Percentiles rank a stretch among this genome's conserved stretches.
phyloP scores from a whole-genome alignment of 495 filamentous ascomycete species.

The Astrothelium subdiscretum region DNA sequence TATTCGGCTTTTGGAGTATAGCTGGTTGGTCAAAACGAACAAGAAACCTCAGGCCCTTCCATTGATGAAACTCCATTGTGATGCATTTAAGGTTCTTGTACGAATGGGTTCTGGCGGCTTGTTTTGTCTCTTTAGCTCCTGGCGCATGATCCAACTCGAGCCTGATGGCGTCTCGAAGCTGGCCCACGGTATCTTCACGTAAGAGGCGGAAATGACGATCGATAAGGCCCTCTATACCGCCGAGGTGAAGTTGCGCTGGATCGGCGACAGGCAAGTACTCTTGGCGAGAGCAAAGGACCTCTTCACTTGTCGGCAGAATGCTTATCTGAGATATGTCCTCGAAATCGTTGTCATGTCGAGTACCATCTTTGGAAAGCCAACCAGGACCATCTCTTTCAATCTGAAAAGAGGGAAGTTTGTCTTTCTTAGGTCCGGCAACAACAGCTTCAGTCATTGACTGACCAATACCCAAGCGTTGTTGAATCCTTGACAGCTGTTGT shows the following conservation, averaged over 20 bases:
- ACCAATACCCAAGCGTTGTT: constrained; percentile 13
- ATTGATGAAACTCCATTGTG: constrained; percentile 33
- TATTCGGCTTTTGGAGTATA: constrained; percentile 16
- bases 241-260: constrained; percentile 40
- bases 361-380: constrained; percentile 37
- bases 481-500: constrained; percentile 5
- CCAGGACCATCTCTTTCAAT: constrained; percentile 41
- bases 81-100: constrained; percentile 33
- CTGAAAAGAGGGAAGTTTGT: constrained; percentile 26
- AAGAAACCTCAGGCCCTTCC: constrained; percentile 42
- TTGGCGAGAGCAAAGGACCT: constrained; percentile 39
- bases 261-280: constrained; percentile 54
- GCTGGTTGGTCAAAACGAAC: constrained; percentile 46
- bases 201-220: constrained; percentile 62
- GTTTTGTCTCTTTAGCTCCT: constrained; percentile 10
- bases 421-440: constrained; percentile 8
- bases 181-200: constrained; percentile 53
- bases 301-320: constrained; percentile 51
- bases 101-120: constrained; percentile 27
- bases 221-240: constrained; percentile 47
- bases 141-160: constrained; percentile 26
- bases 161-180: constrained; percentile 46
- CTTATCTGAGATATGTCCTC: constrained; percentile 45
- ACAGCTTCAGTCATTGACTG: neutral
- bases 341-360: constrained; percentile 58